phyloP scores from a whole-genome alignment of 345 rosid species.

The Streptanthus diversifolius region DNA sequence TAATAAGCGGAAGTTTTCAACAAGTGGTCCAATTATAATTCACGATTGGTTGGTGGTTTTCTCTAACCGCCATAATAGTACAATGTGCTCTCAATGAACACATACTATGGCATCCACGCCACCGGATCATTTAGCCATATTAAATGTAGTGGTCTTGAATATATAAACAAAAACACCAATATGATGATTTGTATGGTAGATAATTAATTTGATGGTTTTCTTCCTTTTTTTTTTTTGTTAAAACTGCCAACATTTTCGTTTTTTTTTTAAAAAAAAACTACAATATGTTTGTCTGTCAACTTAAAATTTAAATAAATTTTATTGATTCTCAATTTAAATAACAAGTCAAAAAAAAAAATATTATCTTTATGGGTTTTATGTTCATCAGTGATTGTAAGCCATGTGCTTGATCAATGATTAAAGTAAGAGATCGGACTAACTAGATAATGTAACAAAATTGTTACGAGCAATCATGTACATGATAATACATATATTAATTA shows the following conservation, averaged over 20 bases:
- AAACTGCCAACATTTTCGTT: background rate
- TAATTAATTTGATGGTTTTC: background rate
- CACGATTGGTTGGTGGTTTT: background rate
- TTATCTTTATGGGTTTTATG: no score
- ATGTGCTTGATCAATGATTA: background rate
- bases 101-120: background rate
- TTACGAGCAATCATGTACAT: background rate
- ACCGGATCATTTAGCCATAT: background rate
- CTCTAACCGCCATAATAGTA: background rate
- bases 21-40: background rate
- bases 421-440: background rate
- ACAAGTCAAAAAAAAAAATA: background rate
- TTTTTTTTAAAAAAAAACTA: background rate
- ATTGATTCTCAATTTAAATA: no score
- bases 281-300: background rate
- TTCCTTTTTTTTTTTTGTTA: background rate
- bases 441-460: background rate
- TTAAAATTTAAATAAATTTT: background rate
- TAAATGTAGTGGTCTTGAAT: background rate
- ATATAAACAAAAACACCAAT: no score
- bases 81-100: background rate
- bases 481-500: background rate
- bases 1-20: background rate
- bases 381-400: background rate
- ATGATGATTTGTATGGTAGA: background rate